phyloP scores from a whole-genome alignment of 2,329 filamentous ascomycete genomes.

The Drechslerella coelobrocha region DNA sequence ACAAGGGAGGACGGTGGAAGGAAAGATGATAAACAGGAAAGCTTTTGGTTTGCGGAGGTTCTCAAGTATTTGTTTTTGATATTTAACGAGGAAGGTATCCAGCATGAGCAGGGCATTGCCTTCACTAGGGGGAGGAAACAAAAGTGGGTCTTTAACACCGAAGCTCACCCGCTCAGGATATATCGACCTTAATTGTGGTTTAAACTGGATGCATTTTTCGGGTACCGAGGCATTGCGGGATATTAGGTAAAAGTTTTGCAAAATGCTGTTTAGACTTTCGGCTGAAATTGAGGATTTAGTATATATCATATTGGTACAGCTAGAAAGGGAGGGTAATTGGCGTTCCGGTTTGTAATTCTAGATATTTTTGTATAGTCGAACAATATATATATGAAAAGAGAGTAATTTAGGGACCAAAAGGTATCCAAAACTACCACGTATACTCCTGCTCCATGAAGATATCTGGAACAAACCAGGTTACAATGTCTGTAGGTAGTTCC shows the following conservation, averaged over 20 bases:
- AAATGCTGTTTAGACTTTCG: no score
- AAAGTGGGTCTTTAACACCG: slow-evolving; percentile 69
- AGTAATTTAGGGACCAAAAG: no score
- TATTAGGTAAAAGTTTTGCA: no score
- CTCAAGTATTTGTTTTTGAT: slow-evolving; percentile 84
- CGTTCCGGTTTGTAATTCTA: background rate
- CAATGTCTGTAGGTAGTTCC: no score
- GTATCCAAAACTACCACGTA: no score
- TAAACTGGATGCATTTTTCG: background rate
- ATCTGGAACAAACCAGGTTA: no score
- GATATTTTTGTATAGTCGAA: background rate
- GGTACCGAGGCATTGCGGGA: no score
- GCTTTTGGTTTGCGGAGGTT: slow-evolving; percentile 86
- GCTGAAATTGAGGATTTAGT: background rate
- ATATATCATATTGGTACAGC: background rate
- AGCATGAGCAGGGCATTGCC: slow-evolving; percentile 42
- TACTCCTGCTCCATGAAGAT: no score
- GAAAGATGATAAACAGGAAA: slow-evolving; percentile 77
- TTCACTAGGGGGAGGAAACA: slow-evolving; percentile 60
- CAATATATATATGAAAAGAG: background rate
- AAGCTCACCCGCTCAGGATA: slow-evolving; percentile 67
- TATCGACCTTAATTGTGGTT: background rate
- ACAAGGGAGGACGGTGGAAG: slow-evolving; percentile 68
- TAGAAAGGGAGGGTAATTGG: background rate
- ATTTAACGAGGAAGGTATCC: slow-evolving; percentile 53